Base-by-base conservation (phyloP, 225 moss, liverwort and hornwort species). In the Marchantia paleacea region DNA sequence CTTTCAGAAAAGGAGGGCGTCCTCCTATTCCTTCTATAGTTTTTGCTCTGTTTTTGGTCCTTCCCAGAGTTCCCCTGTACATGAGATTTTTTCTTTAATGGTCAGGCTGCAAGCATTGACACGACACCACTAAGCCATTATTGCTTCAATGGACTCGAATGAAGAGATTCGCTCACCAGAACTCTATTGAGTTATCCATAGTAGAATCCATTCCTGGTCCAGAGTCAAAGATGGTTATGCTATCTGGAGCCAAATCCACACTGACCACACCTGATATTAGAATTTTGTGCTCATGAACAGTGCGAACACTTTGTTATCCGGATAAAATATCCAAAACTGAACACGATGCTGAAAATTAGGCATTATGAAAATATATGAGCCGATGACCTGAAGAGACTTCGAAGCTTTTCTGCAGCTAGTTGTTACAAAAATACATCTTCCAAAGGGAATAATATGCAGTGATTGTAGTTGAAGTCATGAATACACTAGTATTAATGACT, bases 161-260 rank as follows among this genome's bases (percentile, higher is more conserved):
- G 13, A 58, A 58, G 58, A 70, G 9, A 70, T 70, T 6, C 3
- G 20, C 31, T 19, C 82, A 90, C 88, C 90, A 90, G 10, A 70
- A 82, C 16, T 28, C 69, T 47, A 90, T 88, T 8, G 77, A 82
- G 60, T 82, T 51, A 20, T 72, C 29, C 15, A 50, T 30, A 57
- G 25, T 73, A 7, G 69, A 79, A 77, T 85, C 84, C 88, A 88
- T 90, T 48, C 90, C 90, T 57, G 58, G 53, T 72, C 90, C 90
- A 15, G 88, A 87, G 82, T 90, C 90, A 58, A 90, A 88, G 67
- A 90, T 86, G 48, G 67, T 78, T 16, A 90, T 84, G 39, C 81
- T 84, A 16, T 88, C 86, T 55, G 84, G 29, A 67, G 84, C 55
- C 20, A 90, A 25, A 10, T 88, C 82, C 55, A 88, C 88, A 82